A percentile compares a stretch with the other conserved stretches of the same genome.
These are phyloP conservation scores for Cyberlindnera petersonii DNA, from an alignment of 805 yeast species.

Conservation along the genomic window DNA sequence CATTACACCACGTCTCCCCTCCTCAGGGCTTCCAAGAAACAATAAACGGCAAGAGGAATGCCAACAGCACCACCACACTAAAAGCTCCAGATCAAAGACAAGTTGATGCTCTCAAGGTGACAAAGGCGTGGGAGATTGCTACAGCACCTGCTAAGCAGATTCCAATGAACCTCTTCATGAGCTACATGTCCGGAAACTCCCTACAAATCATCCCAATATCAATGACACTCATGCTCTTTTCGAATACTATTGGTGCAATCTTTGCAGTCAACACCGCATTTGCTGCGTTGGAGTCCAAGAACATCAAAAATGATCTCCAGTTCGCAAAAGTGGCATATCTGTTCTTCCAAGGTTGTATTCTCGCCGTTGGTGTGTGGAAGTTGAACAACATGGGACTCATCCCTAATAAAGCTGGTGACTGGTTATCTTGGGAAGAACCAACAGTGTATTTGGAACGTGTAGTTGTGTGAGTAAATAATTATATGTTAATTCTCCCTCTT, in stretches of 20 bases:
- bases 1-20: constrained; percentile 5
- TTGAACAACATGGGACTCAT: constrained; percentile 83
- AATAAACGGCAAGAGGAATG: constrained; percentile 3
- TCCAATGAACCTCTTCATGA: constrained; percentile 90
- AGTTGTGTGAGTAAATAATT: background rate
- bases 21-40: constrained; percentile 16
- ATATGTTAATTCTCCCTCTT: constrained; percentile 1
- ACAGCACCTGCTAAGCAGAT: constrained; percentile 74
- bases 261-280: constrained; percentile 55
- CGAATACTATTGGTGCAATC: constrained; percentile 74
- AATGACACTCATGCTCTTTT: constrained; percentile 81
- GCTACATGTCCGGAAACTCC: constrained; percentile 89
- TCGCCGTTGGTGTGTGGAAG: constrained; percentile 81
- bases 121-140: constrained; percentile 84
- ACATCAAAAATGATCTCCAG: constrained; percentile 31
- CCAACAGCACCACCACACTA: constrained; percentile 1
- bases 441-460: constrained; percentile 21
- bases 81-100: constrained; percentile 8
- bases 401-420: constrained; percentile 84
- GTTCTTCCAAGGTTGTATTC: constrained; percentile 45
- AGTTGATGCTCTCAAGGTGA: constrained; percentile 11
- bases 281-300: constrained; percentile 38
- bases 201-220: constrained; percentile 87
- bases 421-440: constrained; percentile 80
- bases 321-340: constrained; percentile 34